Base-by-base conservation (phyloP, 176 grass and related monocot genomes). In the Avena sativa region DNA sequence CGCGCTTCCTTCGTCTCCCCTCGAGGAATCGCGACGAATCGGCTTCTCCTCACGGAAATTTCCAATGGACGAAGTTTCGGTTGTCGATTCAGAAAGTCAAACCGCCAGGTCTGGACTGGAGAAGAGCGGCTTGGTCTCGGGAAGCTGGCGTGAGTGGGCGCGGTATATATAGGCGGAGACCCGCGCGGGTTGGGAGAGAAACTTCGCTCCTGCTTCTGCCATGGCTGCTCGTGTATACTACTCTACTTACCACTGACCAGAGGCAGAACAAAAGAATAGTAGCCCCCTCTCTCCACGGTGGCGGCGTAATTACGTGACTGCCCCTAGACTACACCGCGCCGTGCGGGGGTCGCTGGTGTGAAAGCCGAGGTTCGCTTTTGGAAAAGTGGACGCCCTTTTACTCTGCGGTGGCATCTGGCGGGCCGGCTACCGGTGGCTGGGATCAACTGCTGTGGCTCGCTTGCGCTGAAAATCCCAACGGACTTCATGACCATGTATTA, bases 201-300 rank as follows among this genome's bases (percentile, higher is more conserved):
- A 34, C 74, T 91, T 91, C 90, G 86, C 25, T 1, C 26, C 74
- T 50, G 86, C 63, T 88, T 78, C 55, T 65, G 84, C 88, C 82
- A 86, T 91, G 82, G 86, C 86, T 55, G 55, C 63, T 25, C 81
- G 56, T 71, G 69, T 81, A 10, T 48, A 48, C 38, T 40, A 40
- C 38, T 40, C 40, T 13, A 20, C 75, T 61, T 3, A 1, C 16
- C 8, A 64, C 56, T 25, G 14, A 12, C 12, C 23, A 60, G 11
- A 76, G 43, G 32, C 40, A 43, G 40, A 84, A 34, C 38, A 13
- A 49, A 78, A 17, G 43, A 48, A 9, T 51, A 19, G 6, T 30
- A 10, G 46, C 25, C 32, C 25, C 3, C 8, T 9, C 3, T 4
- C 32, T n/a, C 43, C 57, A 57, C 40, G 46, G n/a, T 21, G 21